These are phyloP conservation scores for Cladosporium sp. DNA, from an alignment of 2,329 filamentous ascomycete genomes.

Conservation along the genomic window DNA sequence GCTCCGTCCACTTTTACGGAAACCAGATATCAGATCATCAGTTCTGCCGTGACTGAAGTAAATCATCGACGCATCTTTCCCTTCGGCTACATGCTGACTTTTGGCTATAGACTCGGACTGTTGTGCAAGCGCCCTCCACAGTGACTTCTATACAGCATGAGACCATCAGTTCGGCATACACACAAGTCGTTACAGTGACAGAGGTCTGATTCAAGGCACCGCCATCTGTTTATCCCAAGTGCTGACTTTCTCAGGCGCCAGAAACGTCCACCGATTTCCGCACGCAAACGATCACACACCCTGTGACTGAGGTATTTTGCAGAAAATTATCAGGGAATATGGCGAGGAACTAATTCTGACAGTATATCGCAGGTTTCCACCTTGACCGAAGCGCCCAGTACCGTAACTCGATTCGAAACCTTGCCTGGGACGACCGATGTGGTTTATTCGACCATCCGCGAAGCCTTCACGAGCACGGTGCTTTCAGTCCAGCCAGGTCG, in stretches of 20 bases:
- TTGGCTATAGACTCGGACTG: neutral
- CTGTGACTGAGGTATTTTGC: neutral
- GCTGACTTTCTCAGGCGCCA: neutral
- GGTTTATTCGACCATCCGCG: neutral
- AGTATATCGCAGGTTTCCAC: neutral
- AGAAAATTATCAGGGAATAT: too few relatives aligned
- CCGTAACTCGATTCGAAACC: neutral
- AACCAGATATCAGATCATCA: neutral
- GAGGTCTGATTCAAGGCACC: neutral
- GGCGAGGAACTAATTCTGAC: neutral
- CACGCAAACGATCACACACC: neutral
- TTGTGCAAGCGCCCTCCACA: neutral
- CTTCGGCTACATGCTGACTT: too few relatives aligned
- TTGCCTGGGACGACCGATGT: neutral
- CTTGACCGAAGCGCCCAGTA: neutral
- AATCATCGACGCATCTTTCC: neutral
- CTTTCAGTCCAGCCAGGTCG: neutral
- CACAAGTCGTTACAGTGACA: neutral
- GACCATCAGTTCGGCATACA: neutral
- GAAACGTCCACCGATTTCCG: neutral
- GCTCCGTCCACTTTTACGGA: neutral
- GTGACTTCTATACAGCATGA: neutral
- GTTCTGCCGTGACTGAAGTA: neutral
- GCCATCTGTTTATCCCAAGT: neutral
- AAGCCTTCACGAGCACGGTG: slow-evolving; percentile 2